phyloP scores from a whole-genome alignment of 176 grass and related monocot genomes.

The Paspalum vaginatum region DNA sequence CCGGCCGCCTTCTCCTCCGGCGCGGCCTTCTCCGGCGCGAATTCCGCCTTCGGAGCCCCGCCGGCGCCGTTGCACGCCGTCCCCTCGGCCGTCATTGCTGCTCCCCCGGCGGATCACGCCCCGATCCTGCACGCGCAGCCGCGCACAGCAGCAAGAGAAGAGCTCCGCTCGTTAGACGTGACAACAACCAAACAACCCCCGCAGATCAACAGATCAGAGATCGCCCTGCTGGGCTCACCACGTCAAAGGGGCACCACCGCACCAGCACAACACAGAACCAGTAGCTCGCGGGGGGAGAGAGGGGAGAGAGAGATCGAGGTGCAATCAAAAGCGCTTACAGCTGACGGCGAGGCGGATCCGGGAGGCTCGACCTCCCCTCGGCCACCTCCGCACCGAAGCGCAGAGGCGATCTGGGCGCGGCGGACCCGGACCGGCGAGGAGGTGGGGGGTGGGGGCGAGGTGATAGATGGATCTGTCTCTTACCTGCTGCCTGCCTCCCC shows the following conservation, averaged over 20 bases:
- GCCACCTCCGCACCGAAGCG: background rate
- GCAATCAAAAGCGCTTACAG: slow-evolving; percentile 32
- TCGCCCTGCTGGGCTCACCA: background rate
- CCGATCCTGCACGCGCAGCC: no score
- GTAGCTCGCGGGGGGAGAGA: background rate
- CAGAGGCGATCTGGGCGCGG: slow-evolving; percentile 9
- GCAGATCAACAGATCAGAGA: slow-evolving; percentile 36
- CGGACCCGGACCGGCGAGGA: slow-evolving; percentile 18
- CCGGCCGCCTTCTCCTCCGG: slow-evolving; percentile 31
- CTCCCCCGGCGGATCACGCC: slow-evolving; percentile 44
- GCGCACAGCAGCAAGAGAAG: background rate
- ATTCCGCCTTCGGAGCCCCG: slow-evolving; percentile 47
- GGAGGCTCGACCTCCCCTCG: slow-evolving; percentile 13
- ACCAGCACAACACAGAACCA: background rate
- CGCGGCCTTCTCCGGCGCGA: slow-evolving; percentile 31
- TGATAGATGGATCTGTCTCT: slow-evolving; percentile 26
- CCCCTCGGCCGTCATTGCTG: slow-evolving; percentile 64
- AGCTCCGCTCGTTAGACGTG: background rate
- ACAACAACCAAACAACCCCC: background rate
- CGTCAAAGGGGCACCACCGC: background rate
- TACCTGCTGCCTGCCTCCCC: background rate
- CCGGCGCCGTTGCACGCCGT: slow-evolving; percentile 36
- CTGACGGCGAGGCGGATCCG: slow-evolving; percentile 44
- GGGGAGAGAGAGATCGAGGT: background rate
- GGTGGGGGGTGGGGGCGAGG: background rate